These are phyloP conservation scores for Solanum hybrid DNA, from an alignment of 305 asterid species.

Conservation along the genomic window DNA sequence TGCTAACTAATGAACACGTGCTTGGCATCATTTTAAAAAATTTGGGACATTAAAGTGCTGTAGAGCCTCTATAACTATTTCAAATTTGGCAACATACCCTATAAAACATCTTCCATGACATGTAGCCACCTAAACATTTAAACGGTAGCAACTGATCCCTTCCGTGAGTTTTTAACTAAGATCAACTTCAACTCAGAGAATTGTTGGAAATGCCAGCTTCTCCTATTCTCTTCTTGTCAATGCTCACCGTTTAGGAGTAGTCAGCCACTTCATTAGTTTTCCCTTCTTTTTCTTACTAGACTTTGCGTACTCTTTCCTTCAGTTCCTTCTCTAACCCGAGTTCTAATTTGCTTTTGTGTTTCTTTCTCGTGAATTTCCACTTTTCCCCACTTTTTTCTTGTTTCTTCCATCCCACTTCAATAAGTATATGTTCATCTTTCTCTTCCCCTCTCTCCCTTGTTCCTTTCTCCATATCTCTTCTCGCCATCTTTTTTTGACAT, in stretches of 20 bases:
- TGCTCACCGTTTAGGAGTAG: neutral
- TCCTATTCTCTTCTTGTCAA: neutral
- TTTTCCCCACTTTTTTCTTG: neutral
- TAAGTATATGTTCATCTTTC: neutral
- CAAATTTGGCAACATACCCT: neutral
- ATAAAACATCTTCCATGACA: neutral
- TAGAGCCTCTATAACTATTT: neutral
- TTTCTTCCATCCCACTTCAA: neutral
- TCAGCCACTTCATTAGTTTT: neutral
- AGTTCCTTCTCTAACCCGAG: neutral
- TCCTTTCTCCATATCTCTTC: neutral
- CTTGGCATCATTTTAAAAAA: neutral
- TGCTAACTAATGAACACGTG: neutral
- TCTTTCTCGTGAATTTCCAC: neutral
- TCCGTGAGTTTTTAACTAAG: neutral
- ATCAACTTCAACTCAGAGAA: neutral
- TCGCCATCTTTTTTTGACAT: neutral
- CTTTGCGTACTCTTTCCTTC: neutral
- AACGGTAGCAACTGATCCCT: neutral
- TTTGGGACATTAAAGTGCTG: neutral
- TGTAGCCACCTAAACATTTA: neutral
- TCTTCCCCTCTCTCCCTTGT: neutral
- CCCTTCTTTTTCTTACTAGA: neutral
- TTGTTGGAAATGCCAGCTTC: neutral
- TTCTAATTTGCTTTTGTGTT: neutral